Evolutionary conservation across 306 rosid genomes (phyloP), one percentile per base, ranked within the genome.

Genomic region (Quercus robur): DNA sequence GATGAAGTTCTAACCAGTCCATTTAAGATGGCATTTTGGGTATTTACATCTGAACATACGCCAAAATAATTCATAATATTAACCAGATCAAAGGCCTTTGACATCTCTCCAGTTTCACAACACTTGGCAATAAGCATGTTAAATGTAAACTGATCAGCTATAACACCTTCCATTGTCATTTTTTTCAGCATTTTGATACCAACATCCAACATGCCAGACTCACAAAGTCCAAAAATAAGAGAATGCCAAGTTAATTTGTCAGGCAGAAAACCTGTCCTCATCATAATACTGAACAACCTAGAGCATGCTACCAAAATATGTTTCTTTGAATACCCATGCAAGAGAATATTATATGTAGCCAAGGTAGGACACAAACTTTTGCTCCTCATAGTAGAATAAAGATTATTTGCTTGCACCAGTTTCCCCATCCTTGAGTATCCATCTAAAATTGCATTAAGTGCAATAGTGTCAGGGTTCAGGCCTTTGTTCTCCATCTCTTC

Each of bases 261-360:
- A 18, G 92, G 91, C 38, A 62, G 56, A 75, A 87, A 80, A 61
- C 90, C 87, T 8, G 38, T 73, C 73, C 62, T 61, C 77, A 82
- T 79, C 88, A 92, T 87, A 61, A 74, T 80, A 18, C 79, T 72
- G 73, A 76, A 89, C 51, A 92, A 73, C 77, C 25, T 51, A 70
- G 83, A 86, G 84, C 91, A 92, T 69, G 76, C 46, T 62, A 71
- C 23, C 75, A 87, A 38, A 49, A 31, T 88, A 31, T 38, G 78
- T 79, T 84, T 83, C 84, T 86, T 92, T 33, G 95, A 88, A 86
- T 84, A 83, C 63, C 90, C 93, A 89, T 86, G 97, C 82, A 92
- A 71, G 70, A 92, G 90, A 85, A 89, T 92, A 59, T 92, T 92
- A 83, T 81, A 92, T 25, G 95, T 87, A 63, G 87, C 77, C 86